Base-by-base conservation (phyloP, 2,329 filamentous ascomycete species). In the Leptodontidium sp. region DNA sequence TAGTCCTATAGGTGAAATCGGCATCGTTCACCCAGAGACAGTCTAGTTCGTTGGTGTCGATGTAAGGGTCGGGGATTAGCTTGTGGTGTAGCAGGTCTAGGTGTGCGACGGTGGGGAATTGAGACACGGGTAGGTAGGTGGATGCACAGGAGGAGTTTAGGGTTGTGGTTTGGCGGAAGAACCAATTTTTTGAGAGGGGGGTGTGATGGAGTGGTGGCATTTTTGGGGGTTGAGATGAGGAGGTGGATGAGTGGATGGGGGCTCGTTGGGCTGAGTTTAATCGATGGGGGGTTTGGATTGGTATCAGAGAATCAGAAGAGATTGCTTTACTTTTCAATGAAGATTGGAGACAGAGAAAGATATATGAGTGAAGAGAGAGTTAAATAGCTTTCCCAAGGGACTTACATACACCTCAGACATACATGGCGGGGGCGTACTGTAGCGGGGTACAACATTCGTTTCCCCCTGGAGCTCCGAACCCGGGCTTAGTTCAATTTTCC, bases 101-200 rank as follows among this genome's bases (percentile, higher is more conserved):
- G 75, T 91, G 88, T 32, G 90, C 81, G 63, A 90, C 88, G 64
- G 88, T 90, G 0, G 89, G 88, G 77, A 90, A 90, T 68, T 75
- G 74, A 21, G 75, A 66, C 2, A 74, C 72, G 1, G 73, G 71
- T 4, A 74, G 71, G 26, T 61, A 75, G 7, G 64, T 47, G n/a
- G 63, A 65, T 15, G 73, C 72, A 29, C 67, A 68, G 15, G 43
- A 49, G 24, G 67, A 65, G 47, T 69, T 71, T 21, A 72, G 61
- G 9, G 35, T 80, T 2, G 71, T 80, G 65, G 81, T 83, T 77
- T 89, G 85, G 69, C 83, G 87, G 80, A 90, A 90, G 61, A 84
- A 78, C 88, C 88, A 90, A 74, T 84, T 82, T 77, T 84, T 79
- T 78, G 86, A 76, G 67, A 90, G 79, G 52, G 85, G 79, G 52